Conservation (phyloP, 257 asterid genomes). For the Jaltomata sinuosa region DNA sequence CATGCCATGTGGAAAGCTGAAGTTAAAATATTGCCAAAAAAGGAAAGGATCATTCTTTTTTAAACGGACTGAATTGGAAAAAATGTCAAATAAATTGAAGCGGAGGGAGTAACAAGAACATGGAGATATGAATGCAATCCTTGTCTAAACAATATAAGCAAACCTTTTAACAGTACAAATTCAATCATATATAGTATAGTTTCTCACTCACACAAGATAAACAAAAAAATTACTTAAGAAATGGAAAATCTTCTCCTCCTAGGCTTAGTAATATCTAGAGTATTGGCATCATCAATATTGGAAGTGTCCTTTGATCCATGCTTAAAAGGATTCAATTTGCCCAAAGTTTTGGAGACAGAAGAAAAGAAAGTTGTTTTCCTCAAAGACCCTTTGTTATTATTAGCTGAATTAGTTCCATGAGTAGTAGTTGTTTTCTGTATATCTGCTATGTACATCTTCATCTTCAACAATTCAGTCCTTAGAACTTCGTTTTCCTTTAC, state of each 20-base stretch:
- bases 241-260: conserved; percentile 90
- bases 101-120: too few species aligned
- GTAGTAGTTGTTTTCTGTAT: conserved; percentile 25
- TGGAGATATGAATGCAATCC: background rate
- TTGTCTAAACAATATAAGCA: conserved; percentile 8
- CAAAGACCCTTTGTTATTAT: conserved; percentile 18
- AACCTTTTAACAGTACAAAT: conserved; percentile 25
- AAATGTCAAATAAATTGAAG: too few species aligned
- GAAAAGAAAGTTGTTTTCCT: conserved; percentile 67
- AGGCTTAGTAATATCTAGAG: conserved; percentile 62
- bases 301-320: conserved; percentile 85
- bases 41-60: too few species aligned
- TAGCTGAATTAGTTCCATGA: conserved; percentile 30
- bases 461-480: conserved; percentile 69
- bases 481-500: conserved; percentile 79
- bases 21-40: too few species aligned
- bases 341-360: conserved; percentile 66
- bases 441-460: conserved; percentile 77
- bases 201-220: background rate
- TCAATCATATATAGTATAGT: conserved; percentile 17
- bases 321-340: conserved; percentile 76
- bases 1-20: too few species aligned
- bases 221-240: conserved; percentile 13
- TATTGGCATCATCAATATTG: conserved; percentile 43
- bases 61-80: too few species aligned